phyloP scores from a whole-genome alignment of 768 basidiomycete species.

The Kwoniella heveanensis region DNA sequence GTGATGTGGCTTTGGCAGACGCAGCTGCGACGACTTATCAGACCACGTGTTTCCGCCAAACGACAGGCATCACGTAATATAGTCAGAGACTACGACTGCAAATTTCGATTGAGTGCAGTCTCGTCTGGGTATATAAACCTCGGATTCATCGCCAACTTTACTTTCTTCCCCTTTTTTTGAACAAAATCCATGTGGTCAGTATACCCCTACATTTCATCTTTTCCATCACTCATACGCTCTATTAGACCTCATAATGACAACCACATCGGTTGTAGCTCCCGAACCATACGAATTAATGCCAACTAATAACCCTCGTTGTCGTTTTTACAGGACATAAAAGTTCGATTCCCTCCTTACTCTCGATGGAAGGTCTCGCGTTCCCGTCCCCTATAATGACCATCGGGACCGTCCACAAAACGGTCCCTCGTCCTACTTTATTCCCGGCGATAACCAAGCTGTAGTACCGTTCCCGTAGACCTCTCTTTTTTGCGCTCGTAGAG shows the following conservation, averaged over 20 bases:
- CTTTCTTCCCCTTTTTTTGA: constrained; percentile 11
- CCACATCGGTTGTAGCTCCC: not conserved
- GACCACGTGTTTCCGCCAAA: not conserved
- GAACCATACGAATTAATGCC: not conserved
- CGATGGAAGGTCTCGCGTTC: constrained; percentile 55
- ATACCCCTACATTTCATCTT: constrained; percentile 1
- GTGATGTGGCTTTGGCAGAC: not conserved
- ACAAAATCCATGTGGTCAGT: constrained; percentile 34
- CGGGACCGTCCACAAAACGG: constrained; percentile 1
- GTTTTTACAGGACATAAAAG: constrained; percentile 52
- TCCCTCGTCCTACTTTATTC: constrained; percentile 25
- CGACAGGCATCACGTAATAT: not conserved
- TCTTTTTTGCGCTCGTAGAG: constrained; percentile 8
- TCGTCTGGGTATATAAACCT: not conserved
- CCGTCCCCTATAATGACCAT: constrained; percentile 54
- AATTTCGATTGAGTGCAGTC: not conserved
- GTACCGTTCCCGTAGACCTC: constrained; percentile 9
- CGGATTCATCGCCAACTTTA: constrained; percentile 1
- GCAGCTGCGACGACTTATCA: no score
- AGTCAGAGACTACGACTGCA: not conserved
- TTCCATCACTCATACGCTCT: no score
- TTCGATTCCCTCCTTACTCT: constrained; percentile 54
- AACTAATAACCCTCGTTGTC: no score
- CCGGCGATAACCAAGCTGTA: constrained; percentile 39
- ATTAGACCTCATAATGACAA: not conserved